Conservation (phyloP, 805 yeast species). For the Candida chauliodis region DNA sequence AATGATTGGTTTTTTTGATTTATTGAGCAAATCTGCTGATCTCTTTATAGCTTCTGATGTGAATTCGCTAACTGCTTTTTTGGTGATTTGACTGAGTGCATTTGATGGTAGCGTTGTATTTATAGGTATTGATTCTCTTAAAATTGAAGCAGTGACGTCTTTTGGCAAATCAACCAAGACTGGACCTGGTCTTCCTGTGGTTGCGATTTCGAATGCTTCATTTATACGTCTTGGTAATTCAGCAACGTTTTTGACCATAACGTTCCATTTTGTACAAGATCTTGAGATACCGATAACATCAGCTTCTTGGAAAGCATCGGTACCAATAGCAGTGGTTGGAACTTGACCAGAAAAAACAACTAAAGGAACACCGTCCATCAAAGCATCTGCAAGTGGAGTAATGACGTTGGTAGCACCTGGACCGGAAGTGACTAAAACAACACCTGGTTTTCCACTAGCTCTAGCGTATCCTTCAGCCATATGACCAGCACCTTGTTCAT, state of each 20-base stretch:
- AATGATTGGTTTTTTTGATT: constrained; percentile 82
- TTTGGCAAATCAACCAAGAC: constrained; percentile 96
- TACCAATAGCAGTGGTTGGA: constrained; percentile 91
- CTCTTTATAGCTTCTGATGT: constrained; percentile 69
- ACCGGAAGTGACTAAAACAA: constrained; percentile 96
- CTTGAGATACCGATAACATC: constrained; percentile 96
- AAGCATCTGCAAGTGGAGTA: constrained; percentile 98
- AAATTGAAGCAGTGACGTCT: constrained; percentile 92
- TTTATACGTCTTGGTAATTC: constrained; percentile 94
- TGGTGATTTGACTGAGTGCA: constrained; percentile 68
- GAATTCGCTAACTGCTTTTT: constrained; percentile 67
- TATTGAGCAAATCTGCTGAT: constrained; percentile 74
- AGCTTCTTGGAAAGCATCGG: constrained; percentile 99
- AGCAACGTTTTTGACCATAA: constrained; percentile 92
- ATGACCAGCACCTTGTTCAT: constrained; percentile 99
- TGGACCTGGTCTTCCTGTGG: constrained; percentile 96
- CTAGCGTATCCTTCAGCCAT: constrained; percentile 99
- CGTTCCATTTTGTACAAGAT: constrained; percentile 98
- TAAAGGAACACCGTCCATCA: constrained; percentile 95
- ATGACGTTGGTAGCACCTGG: constrained; percentile 99
- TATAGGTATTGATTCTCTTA: constrained; percentile 82
- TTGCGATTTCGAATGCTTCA: constrained; percentile 97
- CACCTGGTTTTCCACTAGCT: constrained; percentile 95
- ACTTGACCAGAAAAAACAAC: constrained; percentile 98
- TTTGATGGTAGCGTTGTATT: constrained; percentile 71